These are phyloP conservation scores for Smittium culicis DNA, from an alignment of 371 early-diverging fungal genomes.

Conservation along the genomic window DNA sequence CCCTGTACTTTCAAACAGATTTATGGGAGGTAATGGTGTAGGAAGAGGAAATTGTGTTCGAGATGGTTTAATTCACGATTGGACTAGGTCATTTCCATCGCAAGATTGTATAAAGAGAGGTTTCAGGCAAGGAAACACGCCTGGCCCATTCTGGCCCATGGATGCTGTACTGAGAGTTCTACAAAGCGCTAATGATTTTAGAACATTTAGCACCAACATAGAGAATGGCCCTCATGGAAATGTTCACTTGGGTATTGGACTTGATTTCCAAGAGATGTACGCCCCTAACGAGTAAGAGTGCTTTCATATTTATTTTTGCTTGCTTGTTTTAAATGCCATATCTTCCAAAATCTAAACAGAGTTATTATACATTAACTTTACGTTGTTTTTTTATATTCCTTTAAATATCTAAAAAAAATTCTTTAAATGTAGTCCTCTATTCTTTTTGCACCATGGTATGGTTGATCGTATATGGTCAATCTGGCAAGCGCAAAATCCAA, in stretches of 20 bases:
- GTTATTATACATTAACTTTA: no score
- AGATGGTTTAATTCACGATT: conserved; percentile 26
- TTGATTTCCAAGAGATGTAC: conserved; percentile 34
- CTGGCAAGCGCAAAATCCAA: conserved; percentile 26
- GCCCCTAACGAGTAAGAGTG: conserved; percentile 25
- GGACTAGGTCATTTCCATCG: conserved; percentile 27
- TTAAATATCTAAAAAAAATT: conserved; percentile 1
- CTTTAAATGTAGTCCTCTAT: conserved; percentile 21
- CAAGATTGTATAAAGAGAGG: conserved; percentile 29
- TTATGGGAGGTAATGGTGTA: conserved; percentile 29
- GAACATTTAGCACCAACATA: conserved; percentile 30
- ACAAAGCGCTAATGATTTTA: conserved; percentile 19
- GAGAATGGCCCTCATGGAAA: conserved; percentile 36
- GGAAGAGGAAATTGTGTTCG: conserved; percentile 22
- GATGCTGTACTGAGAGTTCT: conserved; percentile 29
- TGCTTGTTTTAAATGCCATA: no score
- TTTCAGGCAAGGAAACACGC: conserved; percentile 22
- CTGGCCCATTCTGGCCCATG: conserved; percentile 32
- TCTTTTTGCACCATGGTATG: conserved; percentile 38
- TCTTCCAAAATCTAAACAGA: no score
- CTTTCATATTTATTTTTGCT: no score
- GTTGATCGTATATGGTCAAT: conserved; percentile 38
- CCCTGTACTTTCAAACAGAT: conserved; percentile 20
- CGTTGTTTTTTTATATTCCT: no score
- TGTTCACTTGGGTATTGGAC: conserved; percentile 35